These are phyloP conservation scores for Areca catechu DNA, from an alignment of 176 grass and related monocot genomes.

Conservation along the genomic window DNA sequence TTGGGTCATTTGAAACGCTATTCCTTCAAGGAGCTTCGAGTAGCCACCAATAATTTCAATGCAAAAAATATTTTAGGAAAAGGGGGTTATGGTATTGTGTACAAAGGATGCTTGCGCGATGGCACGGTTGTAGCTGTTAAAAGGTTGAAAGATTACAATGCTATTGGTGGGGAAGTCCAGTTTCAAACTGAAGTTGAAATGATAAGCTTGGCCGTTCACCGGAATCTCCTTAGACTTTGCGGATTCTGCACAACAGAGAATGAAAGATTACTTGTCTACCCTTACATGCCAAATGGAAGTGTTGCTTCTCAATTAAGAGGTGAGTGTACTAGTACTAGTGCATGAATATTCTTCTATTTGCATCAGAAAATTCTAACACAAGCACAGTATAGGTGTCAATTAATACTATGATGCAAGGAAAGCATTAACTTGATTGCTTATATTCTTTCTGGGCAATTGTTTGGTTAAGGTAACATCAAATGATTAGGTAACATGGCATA, in stretches of 20 bases:
- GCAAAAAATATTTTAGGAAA: constrained; percentile 66
- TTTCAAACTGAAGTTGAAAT: constrained; percentile 86
- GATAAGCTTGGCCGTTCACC: constrained; percentile 70
- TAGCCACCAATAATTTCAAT: constrained; percentile 62
- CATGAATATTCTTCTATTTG: too few relatives aligned
- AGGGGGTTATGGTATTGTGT: constrained; percentile 77
- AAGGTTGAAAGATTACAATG: constrained; percentile 39
- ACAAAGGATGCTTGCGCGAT: constrained; percentile 49
- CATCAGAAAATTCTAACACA: too few relatives aligned
- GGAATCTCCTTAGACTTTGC: constrained; percentile 58
- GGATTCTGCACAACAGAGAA: constrained; percentile 55
- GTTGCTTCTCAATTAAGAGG: constrained; percentile 86
- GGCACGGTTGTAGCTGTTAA: constrained; percentile 54
- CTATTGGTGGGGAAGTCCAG: constrained; percentile 43
- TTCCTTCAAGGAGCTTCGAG: constrained; percentile 47
- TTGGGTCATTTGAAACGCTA: constrained; percentile 69
- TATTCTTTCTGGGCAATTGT: too few relatives aligned
- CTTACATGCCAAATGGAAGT: constrained; percentile 77
- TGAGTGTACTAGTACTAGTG: background rate
- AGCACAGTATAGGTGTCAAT: too few relatives aligned
- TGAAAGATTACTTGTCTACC: constrained; percentile 73
- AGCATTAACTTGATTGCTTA: too few relatives aligned
- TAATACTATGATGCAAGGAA: too few relatives aligned
- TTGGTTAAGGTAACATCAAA: too few relatives aligned
- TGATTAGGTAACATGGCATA: too few relatives aligned